A percentile compares a stretch with the other conserved stretches of the same genome.
Evolutionary conservation across 768 basidiomycete genomes (phyloP).

Genomic region (Phanerochaete sordida): DNA sequence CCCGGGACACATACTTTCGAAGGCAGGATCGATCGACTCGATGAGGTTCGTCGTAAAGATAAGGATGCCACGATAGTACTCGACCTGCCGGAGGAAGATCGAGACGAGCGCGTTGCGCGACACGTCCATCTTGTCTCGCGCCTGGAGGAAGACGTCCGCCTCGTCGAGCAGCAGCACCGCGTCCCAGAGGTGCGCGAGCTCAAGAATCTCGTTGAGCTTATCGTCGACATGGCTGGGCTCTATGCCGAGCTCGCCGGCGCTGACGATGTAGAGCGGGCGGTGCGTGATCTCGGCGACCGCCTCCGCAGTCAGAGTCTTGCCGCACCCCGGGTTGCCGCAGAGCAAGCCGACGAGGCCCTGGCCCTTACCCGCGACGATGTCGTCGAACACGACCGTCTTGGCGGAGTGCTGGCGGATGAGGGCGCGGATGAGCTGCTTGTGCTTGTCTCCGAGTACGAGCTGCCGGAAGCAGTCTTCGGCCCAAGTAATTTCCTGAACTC

Average conservation of each 20-base stretch:
- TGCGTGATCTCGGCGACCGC: constrained; percentile 28
- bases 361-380: constrained; percentile 36
- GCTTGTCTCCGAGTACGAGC: constrained; percentile 31
- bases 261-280: constrained; percentile 29
- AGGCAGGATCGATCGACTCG: constrained; percentile 28
- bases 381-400: constrained; percentile 15
- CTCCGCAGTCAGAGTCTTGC: constrained; percentile 36
- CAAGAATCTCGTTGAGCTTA: constrained; percentile 20
- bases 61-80: constrained; percentile 36
- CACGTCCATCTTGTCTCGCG: constrained; percentile 21
- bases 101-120: constrained; percentile 32
- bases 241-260: constrained; percentile 32
- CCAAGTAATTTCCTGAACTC: constrained; percentile 29
- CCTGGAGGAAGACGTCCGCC: constrained; percentile 24
- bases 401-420: constrained; percentile 22
- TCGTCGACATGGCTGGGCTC: constrained; percentile 22
- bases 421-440: constrained; percentile 30
- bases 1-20: constrained; percentile 24
- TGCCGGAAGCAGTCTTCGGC: constrained; percentile 30
- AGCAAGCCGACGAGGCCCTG: constrained; percentile 34
- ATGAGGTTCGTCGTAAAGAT: constrained; percentile 34
- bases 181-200: constrained; percentile 31
- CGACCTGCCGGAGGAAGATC: constrained; percentile 35
- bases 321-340: constrained; percentile 33
- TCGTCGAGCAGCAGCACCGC: constrained; percentile 37